Conservation (phyloP, 805 yeast genomes). For the Zygoascus ofunaensis region DNA sequence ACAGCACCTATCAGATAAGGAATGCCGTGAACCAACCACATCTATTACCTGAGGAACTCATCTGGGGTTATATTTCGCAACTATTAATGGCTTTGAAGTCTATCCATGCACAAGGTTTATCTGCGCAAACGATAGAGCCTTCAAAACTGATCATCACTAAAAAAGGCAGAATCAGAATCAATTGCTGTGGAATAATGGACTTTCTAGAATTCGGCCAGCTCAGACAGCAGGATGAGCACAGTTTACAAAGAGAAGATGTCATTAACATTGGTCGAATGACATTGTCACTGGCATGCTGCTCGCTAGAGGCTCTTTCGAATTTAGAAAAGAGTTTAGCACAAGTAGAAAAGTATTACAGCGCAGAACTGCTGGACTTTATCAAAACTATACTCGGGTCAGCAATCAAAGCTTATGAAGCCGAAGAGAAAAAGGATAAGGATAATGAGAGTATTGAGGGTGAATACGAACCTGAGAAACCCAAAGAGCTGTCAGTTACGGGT, state of each 20-base stretch:
- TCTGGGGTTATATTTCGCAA: constrained; percentile 76
- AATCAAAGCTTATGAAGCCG: too few species aligned
- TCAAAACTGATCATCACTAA: constrained; percentile 67
- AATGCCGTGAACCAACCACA: constrained; percentile 38
- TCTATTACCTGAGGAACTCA: constrained; percentile 36
- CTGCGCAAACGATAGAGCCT: constrained; percentile 53
- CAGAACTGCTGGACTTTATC: constrained; percentile 18
- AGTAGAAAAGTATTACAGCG: constrained; percentile 21
- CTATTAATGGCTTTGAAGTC: constrained; percentile 57
- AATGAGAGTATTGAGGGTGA: constrained; percentile 10
- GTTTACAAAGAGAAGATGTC: constrained; percentile 40
- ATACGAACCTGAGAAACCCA: constrained; percentile 14
- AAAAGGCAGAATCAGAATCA: constrained; percentile 59
- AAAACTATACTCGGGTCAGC: constrained; percentile 1
- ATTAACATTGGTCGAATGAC: constrained; percentile 50
- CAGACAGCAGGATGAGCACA: constrained; percentile 15
- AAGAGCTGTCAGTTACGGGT: background rate
- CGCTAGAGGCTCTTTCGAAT: constrained; percentile 10
- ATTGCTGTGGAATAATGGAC: constrained; percentile 65
- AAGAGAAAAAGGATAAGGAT: constrained; percentile 1
- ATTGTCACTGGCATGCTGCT: constrained; percentile 39
- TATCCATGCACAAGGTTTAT: constrained; percentile 55
- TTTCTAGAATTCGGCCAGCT: constrained; percentile 38
- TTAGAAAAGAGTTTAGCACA: constrained; percentile 13
- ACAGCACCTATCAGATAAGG: constrained; percentile 26